These are phyloP conservation scores for Lepiota subincarnata DNA, from an alignment of 768 basidiomycete species.

Conservation along the genomic window DNA sequence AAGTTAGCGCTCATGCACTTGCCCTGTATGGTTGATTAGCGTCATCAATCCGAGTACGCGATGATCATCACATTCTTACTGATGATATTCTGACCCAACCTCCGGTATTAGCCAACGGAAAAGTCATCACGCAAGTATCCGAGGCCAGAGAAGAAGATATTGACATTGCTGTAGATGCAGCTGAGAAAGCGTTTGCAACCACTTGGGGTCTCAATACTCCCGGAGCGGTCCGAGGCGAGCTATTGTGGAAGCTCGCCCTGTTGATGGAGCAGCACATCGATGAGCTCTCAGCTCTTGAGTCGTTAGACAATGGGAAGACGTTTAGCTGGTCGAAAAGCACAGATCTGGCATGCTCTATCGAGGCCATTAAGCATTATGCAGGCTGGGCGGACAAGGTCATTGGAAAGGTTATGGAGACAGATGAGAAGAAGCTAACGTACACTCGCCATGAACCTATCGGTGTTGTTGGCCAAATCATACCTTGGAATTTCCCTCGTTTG, in stretches of 20 bases:
- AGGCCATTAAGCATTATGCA: conserved; percentile 66
- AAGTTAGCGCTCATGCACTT: conserved; percentile 3
- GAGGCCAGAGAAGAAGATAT: conserved; percentile 69
- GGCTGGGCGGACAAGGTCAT: conserved; percentile 84
- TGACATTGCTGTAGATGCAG: conserved; percentile 56
- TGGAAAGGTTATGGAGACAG: conserved; percentile 63
- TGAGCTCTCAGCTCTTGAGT: conserved; percentile 62
- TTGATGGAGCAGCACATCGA: conserved; percentile 55
- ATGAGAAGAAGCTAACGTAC: conserved; percentile 25
- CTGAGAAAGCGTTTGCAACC: conserved; percentile 26
- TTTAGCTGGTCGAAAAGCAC: conserved; percentile 40
- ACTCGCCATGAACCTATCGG: conserved; percentile 25
- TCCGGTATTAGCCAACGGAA: conserved; percentile 51
- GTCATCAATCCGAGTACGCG: conserved; percentile 50
- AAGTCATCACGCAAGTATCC: conserved; percentile 51
- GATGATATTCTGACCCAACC: neutral
- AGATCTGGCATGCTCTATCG: conserved; percentile 46
- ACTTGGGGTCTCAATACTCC: conserved; percentile 44
- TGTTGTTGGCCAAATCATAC: conserved; percentile 23
- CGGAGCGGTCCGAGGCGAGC: conserved; percentile 12
- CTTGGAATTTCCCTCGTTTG: conserved; percentile 59
- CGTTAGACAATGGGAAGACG: conserved; percentile 65
- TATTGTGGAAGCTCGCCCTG: conserved; percentile 54
- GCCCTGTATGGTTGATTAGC: conserved; percentile 26
- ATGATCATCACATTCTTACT: neutral